Conservation (phyloP, 2,329 filamentous ascomycete species). For the Dothiorella sarmentorum region DNA sequence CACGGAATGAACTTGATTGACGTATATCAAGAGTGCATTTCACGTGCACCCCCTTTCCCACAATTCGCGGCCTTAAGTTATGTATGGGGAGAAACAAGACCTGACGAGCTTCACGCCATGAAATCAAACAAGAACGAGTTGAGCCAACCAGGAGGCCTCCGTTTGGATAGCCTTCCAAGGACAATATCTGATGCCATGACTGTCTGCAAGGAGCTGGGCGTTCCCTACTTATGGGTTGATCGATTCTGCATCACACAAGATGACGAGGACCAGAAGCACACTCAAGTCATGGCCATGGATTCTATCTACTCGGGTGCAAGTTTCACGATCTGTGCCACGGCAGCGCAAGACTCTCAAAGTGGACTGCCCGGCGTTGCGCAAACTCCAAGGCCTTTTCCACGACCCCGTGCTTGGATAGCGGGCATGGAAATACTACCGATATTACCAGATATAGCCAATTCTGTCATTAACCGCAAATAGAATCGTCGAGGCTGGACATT, state of each 20-base stretch:
- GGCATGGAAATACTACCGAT: background rate
- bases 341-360: background rate
- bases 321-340: background rate
- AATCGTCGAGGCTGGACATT: background rate
- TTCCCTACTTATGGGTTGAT: constrained; percentile 12
- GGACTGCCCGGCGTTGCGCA: background rate
- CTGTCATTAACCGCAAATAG: background rate
- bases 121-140: background rate
- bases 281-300: background rate
- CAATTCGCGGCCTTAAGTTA: background rate
- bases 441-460: background rate
- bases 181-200: background rate
- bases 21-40: background rate
- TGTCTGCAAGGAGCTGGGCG: background rate
- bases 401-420: background rate
- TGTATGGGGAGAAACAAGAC: background rate
- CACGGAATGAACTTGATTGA: background rate
- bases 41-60: background rate
- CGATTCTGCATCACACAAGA: background rate
- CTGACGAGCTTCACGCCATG: background rate
- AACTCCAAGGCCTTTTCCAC: background rate
- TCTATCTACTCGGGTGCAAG: background rate
- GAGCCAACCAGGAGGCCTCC: background rate
- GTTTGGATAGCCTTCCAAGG: background rate
- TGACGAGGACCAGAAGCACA: background rate